Base-by-base conservation (phyloP, 768 basidiomycete species). In the Boletus rubropictus region DNA sequence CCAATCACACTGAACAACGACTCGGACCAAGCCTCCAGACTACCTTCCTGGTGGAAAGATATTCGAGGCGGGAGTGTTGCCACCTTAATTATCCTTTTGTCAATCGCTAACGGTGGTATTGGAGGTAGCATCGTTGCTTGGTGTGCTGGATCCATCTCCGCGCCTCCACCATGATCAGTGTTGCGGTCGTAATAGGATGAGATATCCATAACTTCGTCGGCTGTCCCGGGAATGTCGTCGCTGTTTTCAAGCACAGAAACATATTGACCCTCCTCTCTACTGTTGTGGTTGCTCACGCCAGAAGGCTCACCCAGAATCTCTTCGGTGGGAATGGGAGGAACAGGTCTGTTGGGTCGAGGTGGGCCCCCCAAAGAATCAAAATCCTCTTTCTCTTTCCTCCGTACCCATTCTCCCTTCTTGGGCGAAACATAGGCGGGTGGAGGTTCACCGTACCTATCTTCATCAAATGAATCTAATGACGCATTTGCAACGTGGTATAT, bases 1-100 rank as follows among this genome's bases (percentile, higher is more conserved):
- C 77, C 77, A 39, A 80, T 73, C 3, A 74, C 78, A n/a, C 69
- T 75, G 27, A 82, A 69, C 29, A 82, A 54, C 6, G 76, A 70
- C 54, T 77, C 72, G 9, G 76, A 71, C 82, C 81, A 82, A 22
- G 70, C 69, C 9, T 72, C 69, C 22, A 81, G 65, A 51, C 75
- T 79, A 10, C 49, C 46, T 42, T 76, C 73, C 29, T 70, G 69
- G 48, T 79, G 77, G 24, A 81, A 66, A 5, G 80, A 81, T 25
- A 83, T 56, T 12, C 81, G 74, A 10, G 81, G 81, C 0, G 81
- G 76, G 25, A 57, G 25, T 15, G 39, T 50, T 10, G 52, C 57
- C n/a, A 59, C 29, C 38, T 53, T 56, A 25, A 43, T 20, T 34
- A 57, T 6, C 37, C 46, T 50, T 45, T 61, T 60, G 46, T 62